Conservation (phyloP, 495 filamentous ascomycete species). For the Trichoderma reesei region DNA sequence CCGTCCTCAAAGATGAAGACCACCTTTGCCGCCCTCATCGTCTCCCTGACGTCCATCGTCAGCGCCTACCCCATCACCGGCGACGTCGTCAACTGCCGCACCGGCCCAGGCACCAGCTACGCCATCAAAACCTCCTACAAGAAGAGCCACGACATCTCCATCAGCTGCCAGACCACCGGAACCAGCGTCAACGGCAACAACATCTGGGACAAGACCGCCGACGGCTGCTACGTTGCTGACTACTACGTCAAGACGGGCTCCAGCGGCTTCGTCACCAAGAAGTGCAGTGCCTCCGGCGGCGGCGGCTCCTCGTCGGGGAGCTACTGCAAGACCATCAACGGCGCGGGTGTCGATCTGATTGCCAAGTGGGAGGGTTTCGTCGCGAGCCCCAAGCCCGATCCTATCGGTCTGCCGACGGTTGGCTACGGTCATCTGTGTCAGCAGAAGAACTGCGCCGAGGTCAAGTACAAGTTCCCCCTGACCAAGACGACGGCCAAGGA, state of each 20-base stretch:
- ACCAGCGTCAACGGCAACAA: conserved; percentile 14
- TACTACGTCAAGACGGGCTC: conserved; percentile 18
- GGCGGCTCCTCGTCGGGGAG: neutral
- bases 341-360: neutral
- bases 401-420: conserved; percentile 37
- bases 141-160: conserved; percentile 14
- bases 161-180: conserved; percentile 18
- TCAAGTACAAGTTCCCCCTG: conserved; percentile 35
- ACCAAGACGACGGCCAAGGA: conserved; percentile 28
- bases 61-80: conserved; percentile 14
- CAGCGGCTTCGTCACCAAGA: conserved; percentile 12
- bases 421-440: conserved; percentile 44
- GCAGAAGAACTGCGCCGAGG: conserved; percentile 29
- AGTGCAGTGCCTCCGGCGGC: conserved; percentile 10
- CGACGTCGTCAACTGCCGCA: conserved; percentile 15
- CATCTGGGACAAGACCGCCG: conserved; percentile 21
- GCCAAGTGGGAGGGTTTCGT: neutral
- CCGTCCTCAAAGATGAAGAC: too few relatives aligned
- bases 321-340: neutral
- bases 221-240: conserved; percentile 21
- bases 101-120: conserved; percentile 15
- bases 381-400: conserved; percentile 27
- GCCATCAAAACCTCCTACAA: conserved; percentile 13
- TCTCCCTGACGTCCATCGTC: neutral
- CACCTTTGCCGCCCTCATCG: too few relatives aligned